A percentile compares a stretch with the other conserved stretches of the same genome.
Conservation (phyloP, 176 grass and related monocot species). For the Carex cristatella region DNA sequence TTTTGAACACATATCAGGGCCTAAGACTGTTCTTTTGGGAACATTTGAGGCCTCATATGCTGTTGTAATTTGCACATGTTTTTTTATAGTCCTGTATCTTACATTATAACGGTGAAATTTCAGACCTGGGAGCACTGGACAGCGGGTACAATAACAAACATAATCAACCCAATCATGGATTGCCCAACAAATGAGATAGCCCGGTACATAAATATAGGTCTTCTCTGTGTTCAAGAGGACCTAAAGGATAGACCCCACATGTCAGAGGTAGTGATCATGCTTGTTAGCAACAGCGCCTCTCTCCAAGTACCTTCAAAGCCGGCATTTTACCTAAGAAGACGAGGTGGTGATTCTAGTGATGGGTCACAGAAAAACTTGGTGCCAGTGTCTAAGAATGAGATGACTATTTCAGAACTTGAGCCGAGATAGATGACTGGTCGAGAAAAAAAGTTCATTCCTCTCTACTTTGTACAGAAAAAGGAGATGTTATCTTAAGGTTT, state of each 20-base stretch:
- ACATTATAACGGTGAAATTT: background rate
- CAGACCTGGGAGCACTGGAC: slow-evolving; percentile 69
- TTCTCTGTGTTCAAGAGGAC: slow-evolving; percentile 69
- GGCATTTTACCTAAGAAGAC: slow-evolving; percentile 18
- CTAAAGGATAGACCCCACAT: slow-evolving; percentile 45
- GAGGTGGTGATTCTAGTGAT: background rate
- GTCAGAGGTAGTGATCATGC: slow-evolving; percentile 47
- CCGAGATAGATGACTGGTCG: background rate
- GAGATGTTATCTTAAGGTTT: background rate
- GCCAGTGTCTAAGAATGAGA: background rate
- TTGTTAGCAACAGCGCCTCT: background rate
- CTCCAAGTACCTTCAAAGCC: slow-evolving; percentile 23
- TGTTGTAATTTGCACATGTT: background rate
- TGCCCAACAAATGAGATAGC: slow-evolving; percentile 14
- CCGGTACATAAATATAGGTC: slow-evolving; percentile 46
- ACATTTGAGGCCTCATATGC: background rate
- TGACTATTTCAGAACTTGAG: background rate
- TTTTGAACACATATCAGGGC: background rate
- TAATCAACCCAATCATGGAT: slow-evolving; percentile 41
- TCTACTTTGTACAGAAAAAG: background rate
- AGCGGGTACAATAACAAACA: slow-evolving; percentile 30
- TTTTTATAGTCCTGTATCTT: background rate
- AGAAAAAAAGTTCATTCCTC: too few relatives aligned
- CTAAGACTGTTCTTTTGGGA: background rate
- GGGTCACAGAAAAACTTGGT: background rate